Conservation (phyloP, 2,329 filamentous ascomycete species). For the Monosporascus sp. region DNA sequence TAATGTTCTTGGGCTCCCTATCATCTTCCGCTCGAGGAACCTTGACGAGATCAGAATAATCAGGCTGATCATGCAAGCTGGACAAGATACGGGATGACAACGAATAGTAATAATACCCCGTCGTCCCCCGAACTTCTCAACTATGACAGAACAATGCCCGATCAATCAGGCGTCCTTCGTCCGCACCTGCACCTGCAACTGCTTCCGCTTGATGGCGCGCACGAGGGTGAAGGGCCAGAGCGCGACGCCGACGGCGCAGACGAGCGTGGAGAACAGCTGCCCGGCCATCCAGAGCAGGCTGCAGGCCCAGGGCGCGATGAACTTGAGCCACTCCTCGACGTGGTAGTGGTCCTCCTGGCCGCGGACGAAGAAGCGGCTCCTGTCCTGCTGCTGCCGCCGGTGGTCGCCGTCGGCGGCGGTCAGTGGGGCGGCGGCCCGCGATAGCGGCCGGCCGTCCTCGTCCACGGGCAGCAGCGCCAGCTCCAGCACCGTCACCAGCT, state of each 20-base stretch:
- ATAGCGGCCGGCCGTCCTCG: constrained; percentile 13
- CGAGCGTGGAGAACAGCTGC: constrained; percentile 59
- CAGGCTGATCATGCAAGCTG: too few species aligned
- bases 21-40: too few species aligned
- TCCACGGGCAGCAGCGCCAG: constrained; percentile 44
- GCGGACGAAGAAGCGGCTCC: constrained; percentile 62
- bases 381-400: constrained; percentile 10
- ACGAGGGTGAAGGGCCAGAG: constrained; percentile 1
- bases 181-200: neutral
- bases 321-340: constrained; percentile 68
- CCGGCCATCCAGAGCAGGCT: constrained; percentile 47
- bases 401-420: constrained; percentile 19
- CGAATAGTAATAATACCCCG: too few species aligned
- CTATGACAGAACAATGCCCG: too few species aligned
- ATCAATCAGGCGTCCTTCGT: neutral
- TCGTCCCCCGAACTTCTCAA: too few species aligned
- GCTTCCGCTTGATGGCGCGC: neutral
- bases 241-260: constrained; percentile 59
- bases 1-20: too few species aligned
- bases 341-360: constrained; percentile 82
- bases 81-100: too few species aligned
- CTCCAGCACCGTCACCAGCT: constrained; percentile 62
- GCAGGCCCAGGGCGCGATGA: constrained; percentile 59
- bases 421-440: neutral
- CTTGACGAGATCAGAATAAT: too few species aligned